Percentiles rank a stretch among this genome's conserved stretches.
phyloP scores from a whole-genome alignment of 2,329 filamentous ascomycete species.

The Talaromyces atroroseus region DNA sequence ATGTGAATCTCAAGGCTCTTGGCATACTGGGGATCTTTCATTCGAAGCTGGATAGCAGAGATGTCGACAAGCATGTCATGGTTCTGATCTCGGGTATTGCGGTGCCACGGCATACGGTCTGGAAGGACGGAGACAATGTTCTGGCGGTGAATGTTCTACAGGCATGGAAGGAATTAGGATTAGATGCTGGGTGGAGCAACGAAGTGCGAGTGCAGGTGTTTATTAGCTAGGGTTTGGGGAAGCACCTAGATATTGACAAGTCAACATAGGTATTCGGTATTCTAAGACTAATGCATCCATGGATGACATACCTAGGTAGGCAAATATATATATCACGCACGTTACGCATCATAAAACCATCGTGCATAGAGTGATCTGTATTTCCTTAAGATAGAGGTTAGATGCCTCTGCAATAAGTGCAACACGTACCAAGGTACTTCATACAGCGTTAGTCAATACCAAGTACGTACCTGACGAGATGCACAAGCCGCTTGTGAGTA shows the following conservation, averaged over 20 bases:
- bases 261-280: too few relatives aligned
- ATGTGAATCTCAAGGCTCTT: constrained; percentile 70
- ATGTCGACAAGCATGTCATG: constrained; percentile 62
- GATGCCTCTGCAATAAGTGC: too few relatives aligned
- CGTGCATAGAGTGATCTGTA: too few relatives aligned
- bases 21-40: constrained; percentile 70
- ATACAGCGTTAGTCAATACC: too few relatives aligned
- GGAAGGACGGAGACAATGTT: constrained; percentile 48
- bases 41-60: constrained; percentile 58
- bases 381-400: too few relatives aligned
- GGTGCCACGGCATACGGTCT: constrained; percentile 63
- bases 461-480: too few relatives aligned
- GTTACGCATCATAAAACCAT: too few relatives aligned
- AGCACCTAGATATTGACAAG: too few relatives aligned
- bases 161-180: constrained; percentile 71
- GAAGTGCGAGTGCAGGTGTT: constrained; percentile 67
- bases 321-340: background rate
- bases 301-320: background rate
- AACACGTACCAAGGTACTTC: background rate
- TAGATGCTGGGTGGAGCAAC: constrained; percentile 72
- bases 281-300: too few relatives aligned
- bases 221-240: constrained; percentile 23
- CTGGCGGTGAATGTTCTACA: constrained; percentile 69
- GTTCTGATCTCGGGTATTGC: constrained; percentile 67
- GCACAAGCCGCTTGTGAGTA: too few relatives aligned